These are phyloP conservation scores for Fragaria ananassa DNA, from an alignment of 306 rosid genomes.

Conservation along the genomic window DNA sequence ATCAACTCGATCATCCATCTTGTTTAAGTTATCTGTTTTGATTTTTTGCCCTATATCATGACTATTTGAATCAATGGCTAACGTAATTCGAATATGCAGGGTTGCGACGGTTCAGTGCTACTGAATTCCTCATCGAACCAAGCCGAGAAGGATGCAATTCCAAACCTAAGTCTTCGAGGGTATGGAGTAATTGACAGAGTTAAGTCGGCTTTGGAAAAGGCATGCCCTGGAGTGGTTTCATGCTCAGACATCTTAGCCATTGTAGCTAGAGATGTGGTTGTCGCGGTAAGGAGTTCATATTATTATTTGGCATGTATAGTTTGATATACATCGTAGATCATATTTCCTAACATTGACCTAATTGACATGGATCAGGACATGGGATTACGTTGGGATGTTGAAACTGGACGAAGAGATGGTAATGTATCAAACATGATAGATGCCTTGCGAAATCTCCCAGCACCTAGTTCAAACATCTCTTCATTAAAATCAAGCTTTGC, in stretches of 20 bases:
- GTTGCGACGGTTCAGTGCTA: slow-evolving; percentile 40
- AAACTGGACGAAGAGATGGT: slow-evolving; percentile 45
- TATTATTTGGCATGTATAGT: not conserved
- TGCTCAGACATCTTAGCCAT: slow-evolving; percentile 35
- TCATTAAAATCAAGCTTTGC: slow-evolving; percentile 17
- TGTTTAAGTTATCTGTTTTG: not conserved
- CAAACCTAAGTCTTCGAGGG: slow-evolving; percentile 29
- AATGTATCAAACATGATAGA: slow-evolving; percentile 22
- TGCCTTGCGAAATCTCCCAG: slow-evolving; percentile 12
- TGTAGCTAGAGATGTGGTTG: slow-evolving; percentile 32
- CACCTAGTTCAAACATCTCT: slow-evolving; percentile 32
- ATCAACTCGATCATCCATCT: not conserved
- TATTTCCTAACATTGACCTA: not conserved
- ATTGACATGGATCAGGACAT: slow-evolving; percentile 13
- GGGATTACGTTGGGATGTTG: slow-evolving; percentile 38
- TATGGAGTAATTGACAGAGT: slow-evolving; percentile 31
- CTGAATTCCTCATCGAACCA: slow-evolving; percentile 29
- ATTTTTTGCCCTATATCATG: not conserved
- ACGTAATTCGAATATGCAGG: slow-evolving; percentile 17
- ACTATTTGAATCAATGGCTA: not conserved
- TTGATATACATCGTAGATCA: not conserved
- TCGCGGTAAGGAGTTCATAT: not conserved
- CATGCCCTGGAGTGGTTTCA: slow-evolving; percentile 38
- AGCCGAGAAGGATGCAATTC: slow-evolving; percentile 36
- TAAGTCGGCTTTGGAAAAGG: slow-evolving; percentile 30